Base-by-base conservation (phyloP, 106 monocot species). In the Dioscorea zingiberensis region DNA sequence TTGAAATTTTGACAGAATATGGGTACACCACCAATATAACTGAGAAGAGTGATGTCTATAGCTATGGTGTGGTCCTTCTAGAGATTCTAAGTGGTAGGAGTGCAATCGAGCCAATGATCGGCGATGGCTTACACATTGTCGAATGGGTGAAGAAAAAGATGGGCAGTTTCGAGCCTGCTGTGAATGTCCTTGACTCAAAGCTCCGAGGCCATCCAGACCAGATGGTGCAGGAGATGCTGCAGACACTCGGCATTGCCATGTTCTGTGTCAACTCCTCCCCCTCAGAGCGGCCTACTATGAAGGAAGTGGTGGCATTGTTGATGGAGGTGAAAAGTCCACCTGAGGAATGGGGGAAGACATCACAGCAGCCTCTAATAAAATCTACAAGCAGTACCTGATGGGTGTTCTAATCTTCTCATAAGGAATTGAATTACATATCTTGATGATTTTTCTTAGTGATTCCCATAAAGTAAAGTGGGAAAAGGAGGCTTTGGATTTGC, bases 11-110 rank as follows among this genome's bases (percentile, higher is more conserved):
- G 19, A 57, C 80, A 98, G 92, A 98, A 69, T 98, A 98, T 21
- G 88, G 86, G 13, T 98, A 98, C 82, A 89, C 86, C 0, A 73
- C 65, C 28, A 88, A 93, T 27, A 92, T 98, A 72, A 98, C 92
- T 21, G 97, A 92, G 68, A 98, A 98, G 75, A 98, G 97, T 27
- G 97, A 98, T 29, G 88, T 98, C 46, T 98, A 98, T 68, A 98
- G 97, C 86, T 98, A 84, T 44, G 92, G 92, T 12, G 97, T 98
- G 5, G 97, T 98, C 25, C 89, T 98, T 5, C 76, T 98, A 16
- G 97, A 98, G 69, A 89, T 98, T n/a, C 73, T 98, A 6, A 92
- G 73, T 15, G 89, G 92, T 15, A 68, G 92, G 13, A 89, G 83
- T n/a, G 97, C 81, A 4, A 73, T 98, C 2, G 92, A 89, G 59